Percentiles rank a stretch among this genome's conserved stretches.
Evolutionary conservation across 2,329 filamentous ascomycete species (phyloP).

Genomic region (Trichophyton schoenleinii): DNA sequence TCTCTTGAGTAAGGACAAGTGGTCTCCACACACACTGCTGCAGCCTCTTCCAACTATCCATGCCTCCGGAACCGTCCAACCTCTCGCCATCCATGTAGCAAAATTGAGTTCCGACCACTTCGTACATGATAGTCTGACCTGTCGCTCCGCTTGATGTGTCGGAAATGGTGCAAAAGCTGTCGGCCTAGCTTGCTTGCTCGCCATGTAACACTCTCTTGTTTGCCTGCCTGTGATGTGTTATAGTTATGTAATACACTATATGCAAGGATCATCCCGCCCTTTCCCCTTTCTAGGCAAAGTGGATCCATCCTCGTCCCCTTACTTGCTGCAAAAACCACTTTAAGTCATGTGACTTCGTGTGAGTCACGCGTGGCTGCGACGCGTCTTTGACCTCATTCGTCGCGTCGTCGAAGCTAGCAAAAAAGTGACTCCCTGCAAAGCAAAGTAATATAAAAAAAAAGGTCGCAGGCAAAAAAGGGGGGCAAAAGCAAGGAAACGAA

Average conservation of each 20-base stretch:
- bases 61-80: background rate
- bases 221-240: background rate
- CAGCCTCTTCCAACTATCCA: background rate
- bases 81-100: background rate
- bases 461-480: background rate
- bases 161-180: background rate
- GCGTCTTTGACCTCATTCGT: conserved; percentile 9
- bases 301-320: background rate
- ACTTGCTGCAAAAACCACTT: background rate
- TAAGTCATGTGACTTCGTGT: conserved; percentile 13
- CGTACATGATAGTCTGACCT: background rate
- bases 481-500: background rate
- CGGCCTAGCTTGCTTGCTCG: background rate
- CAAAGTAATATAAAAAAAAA: background rate
- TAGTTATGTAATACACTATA: background rate
- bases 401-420: conserved; percentile 5
- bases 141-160: background rate
- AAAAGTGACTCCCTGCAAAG: background rate
- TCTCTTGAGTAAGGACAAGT: background rate
- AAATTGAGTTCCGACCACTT: background rate
- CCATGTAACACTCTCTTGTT: background rate
- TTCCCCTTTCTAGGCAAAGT: background rate
- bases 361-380: conserved; percentile 15
- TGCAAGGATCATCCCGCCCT: background rate
- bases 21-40: background rate